Base-by-base conservation (phyloP, 345 rosid genomes). In the Melastoma malabathricum region DNA sequence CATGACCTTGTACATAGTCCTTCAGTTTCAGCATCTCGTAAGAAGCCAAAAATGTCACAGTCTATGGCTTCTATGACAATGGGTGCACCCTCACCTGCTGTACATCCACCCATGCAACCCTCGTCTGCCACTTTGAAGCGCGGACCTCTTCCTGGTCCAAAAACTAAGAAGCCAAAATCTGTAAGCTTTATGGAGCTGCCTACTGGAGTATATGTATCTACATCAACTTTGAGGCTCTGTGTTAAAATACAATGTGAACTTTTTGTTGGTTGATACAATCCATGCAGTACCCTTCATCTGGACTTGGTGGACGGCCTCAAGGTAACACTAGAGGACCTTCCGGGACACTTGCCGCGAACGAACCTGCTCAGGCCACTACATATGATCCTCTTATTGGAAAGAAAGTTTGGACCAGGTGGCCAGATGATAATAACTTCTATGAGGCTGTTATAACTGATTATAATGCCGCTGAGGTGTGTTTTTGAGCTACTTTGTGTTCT, bases 351-450 rank as follows among this genome's bases (percentile, higher is more conserved):
- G 58, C 63, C 52, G 54, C 78, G 15, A 84, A 79, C 66, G 86
- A 65, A 68, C 71, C 87, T 61, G 82, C 85, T 56, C 82, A 75
- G 55, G 63, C 81, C 44, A 72, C 76, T 63, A 68, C 76, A 17
- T 76, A 58, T 63, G 85, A 86, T 67, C 79, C 80, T 18, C 73
- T 87, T 57, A 62, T 92, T 56, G 95, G 93, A 59, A 80, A 66
- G 72, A 84, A 84, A 80, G 93, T 90, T 41, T 86, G 96, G 98
- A 90, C 92, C 46, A 79, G 86, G 64, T 90, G 98, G 98, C 98
- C 98, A 41, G 94, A 76, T 47, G 98, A 89, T 65, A 82, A 86
- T 64, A 70, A 76, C 66, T 89, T 79, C 64, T 89, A 89, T 59
- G 86, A 89, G 70, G 97, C 97, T 72, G 73, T 81, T 60, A 83